These are phyloP conservation scores for Solanum virginianum DNA, from an alignment of 257 asterid species.

Conservation along the genomic window DNA sequence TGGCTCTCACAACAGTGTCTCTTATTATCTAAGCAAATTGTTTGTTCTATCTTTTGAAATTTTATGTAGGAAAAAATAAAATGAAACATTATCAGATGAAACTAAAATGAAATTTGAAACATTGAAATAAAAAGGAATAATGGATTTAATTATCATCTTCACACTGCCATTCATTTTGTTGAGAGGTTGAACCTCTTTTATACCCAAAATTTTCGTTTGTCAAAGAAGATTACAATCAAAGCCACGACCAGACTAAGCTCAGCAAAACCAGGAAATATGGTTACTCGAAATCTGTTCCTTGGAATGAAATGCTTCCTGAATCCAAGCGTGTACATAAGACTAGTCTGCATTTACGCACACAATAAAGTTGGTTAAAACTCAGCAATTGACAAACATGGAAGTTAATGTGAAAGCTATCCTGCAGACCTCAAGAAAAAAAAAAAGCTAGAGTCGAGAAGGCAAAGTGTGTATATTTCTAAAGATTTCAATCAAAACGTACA, in stretches of 20 bases:
- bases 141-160: background rate
- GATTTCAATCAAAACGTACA: background rate
- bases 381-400: no score
- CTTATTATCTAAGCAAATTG: background rate
- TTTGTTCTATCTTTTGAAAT: background rate
- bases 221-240: slow-evolving; percentile 47
- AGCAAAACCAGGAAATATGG: slow-evolving; percentile 63
- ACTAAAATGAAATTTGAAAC: background rate
- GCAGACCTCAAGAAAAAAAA: background rate
- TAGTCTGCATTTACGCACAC: slow-evolving; percentile 44
- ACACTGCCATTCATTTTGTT: background rate
- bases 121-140: background rate
- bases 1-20: background rate
- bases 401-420: background rate
- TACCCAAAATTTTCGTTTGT: slow-evolving; percentile 76
- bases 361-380: background rate
- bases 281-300: slow-evolving; percentile 68
- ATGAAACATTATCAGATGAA: background rate
- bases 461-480: background rate
- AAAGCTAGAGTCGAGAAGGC: background rate
- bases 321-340: slow-evolving; percentile 87
- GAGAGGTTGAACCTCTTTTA: background rate
- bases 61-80: background rate
- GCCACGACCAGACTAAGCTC: slow-evolving; percentile 51
- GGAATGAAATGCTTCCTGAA: slow-evolving; percentile 41